phyloP scores from a whole-genome alignment of 176 grass and related monocot genomes.

The Triticum monococcum region DNA sequence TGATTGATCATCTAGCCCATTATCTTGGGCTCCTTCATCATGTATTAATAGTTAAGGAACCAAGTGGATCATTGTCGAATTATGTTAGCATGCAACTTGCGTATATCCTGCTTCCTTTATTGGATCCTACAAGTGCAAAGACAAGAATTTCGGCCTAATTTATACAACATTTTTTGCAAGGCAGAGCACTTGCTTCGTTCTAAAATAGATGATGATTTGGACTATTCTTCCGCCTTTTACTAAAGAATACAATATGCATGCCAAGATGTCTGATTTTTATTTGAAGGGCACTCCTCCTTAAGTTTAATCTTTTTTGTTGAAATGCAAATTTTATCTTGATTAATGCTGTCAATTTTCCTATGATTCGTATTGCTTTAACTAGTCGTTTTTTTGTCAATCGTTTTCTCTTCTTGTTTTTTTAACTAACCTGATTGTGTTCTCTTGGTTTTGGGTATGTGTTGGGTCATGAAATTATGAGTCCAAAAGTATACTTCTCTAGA shows the following conservation, averaged over 20 bases:
- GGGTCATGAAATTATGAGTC: background rate
- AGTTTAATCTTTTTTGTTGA: too few species aligned
- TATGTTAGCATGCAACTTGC: background rate
- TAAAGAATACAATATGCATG: slow-evolving; percentile 58
- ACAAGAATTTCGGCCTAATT: fast-evolving
- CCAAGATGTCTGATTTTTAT: background rate
- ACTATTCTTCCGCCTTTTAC: slow-evolving; percentile 49
- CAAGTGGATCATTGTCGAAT: background rate
- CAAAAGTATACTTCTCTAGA: background rate
- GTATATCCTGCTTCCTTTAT: background rate
- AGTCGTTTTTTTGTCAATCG: fast-evolving
- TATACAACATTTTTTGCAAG: background rate
- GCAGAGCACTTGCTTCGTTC: background rate
- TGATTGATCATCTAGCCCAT: background rate
- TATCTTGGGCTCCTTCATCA: background rate
- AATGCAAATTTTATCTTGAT: background rate
- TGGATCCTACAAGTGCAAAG: background rate
- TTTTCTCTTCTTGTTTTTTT: too few species aligned
- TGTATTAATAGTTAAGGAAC: background rate
- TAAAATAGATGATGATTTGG: background rate
- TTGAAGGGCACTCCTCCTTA: background rate
- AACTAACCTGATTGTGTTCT: too few species aligned
- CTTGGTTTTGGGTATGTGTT: too few species aligned
- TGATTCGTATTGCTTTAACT: background rate
- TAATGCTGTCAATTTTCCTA: background rate